Base-by-base conservation (phyloP, 2,329 filamentous ascomycete species). In the Lachnellula hyalina region DNA sequence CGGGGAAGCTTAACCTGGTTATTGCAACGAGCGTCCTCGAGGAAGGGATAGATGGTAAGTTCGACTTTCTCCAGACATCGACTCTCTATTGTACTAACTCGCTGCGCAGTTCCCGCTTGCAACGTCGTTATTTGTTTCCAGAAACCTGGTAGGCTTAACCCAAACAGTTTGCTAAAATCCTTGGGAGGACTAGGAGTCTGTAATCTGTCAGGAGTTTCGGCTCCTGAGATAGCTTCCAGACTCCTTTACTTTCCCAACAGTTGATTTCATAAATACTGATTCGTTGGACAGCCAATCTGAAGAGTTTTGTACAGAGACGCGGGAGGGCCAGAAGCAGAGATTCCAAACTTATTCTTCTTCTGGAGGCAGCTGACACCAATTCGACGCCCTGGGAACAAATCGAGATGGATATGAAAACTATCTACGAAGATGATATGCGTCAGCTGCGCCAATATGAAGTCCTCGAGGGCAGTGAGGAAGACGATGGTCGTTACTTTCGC, bases 331-430 rank as follows among this genome's bases (percentile, higher is more conserved):
- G 85, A 48, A 52, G 84, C 82, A 77, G 78, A 56, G 70, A 76
- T 48, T 68, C 76, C 11, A 86, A 83, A 1, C 47, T 68, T 19
- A 52, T 68, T 55, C 72, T 86, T 19, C 70, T 87, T 4, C 72
- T 87, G 44, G 80, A 62, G 15, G 64, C 72, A 4, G 62, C 69
- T 35, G 65, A 74, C 42, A 53, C 63, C 25, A 60, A 68, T 3
- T 60, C 76, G 2, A 61, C 68, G 2, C 75, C 79, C 25, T 96
- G 89, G 87, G 73, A 82, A 25, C 65, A 68, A 0, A 74, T 94
- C 15, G 93, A 96, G 66, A 68, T 76, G 3, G 74, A 82, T n/a
- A 91, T 96, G 86, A 87, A 73, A 48, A 52, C 55, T 21, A 56
- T 66, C 17, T 70, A 69, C 52, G 68, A 75, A 36, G 71, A 70